These are phyloP conservation scores for Erythrophleum ivorense DNA, from an alignment of 331 rosid genomes.

Conservation along the genomic window DNA sequence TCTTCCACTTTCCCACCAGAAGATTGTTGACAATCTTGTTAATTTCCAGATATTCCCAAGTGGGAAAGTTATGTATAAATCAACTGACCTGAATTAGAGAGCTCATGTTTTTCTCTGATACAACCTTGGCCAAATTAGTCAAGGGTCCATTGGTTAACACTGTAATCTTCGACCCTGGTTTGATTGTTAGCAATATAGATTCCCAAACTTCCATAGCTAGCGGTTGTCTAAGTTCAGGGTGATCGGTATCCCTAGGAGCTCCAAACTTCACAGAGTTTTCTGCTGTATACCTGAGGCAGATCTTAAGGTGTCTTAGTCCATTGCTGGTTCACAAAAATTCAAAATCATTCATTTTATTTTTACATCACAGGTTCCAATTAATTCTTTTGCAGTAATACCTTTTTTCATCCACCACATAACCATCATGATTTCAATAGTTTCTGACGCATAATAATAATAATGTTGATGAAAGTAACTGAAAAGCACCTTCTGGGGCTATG, in stretches of 20 bases:
- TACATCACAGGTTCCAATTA: too few relatives aligned
- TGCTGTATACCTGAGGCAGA: slow-evolving; percentile 68
- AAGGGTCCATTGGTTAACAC: slow-evolving; percentile 91
- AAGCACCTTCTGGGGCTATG: slow-evolving; percentile 83
- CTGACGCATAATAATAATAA: background rate
- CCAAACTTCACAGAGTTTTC: slow-evolving; percentile 62
- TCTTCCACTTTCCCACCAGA: too few relatives aligned
- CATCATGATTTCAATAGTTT: background rate
- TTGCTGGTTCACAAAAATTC: background rate
- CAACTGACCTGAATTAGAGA: slow-evolving; percentile 65
- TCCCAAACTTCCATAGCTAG: slow-evolving; percentile 82
- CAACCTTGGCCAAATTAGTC: slow-evolving; percentile 80
- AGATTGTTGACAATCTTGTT: too few relatives aligned
- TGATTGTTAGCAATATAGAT: slow-evolving; percentile 51
- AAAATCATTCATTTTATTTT: background rate
- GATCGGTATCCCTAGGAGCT: slow-evolving; percentile 68
- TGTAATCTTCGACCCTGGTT: slow-evolving; percentile 67
- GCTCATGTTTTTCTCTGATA: slow-evolving; percentile 51
- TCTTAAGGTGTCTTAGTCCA: slow-evolving; percentile 23
- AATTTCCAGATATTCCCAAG: background rate
- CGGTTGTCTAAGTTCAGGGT: slow-evolving; percentile 77
- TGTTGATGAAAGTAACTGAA: background rate
- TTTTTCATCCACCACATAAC: too few relatives aligned
- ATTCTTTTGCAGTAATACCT: too few relatives aligned
- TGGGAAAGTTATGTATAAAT: slow-evolving; percentile 1